phyloP scores from a whole-genome alignment of 2,329 filamentous ascomycete species.

The Chrysoporthe cubensis region DNA sequence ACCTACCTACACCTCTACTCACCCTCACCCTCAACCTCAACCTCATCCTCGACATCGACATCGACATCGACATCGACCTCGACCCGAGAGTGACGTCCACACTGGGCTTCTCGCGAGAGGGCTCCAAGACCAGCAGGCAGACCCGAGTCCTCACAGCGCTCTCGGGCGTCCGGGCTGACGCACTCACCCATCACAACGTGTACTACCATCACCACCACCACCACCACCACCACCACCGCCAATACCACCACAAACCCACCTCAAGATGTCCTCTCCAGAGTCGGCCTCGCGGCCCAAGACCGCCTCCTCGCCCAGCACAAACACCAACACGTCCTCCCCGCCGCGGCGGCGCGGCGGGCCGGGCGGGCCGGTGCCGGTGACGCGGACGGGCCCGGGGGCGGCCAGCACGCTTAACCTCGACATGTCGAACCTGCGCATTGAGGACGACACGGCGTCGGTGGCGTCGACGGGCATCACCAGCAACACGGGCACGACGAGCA shows the following conservation, averaged over 20 bases:
- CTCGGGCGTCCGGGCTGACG: neutral
- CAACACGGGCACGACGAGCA: conserved; percentile 18
- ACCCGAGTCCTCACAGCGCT: neutral
- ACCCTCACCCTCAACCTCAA: neutral
- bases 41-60: neutral
- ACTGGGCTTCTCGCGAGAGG: neutral
- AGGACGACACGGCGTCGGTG: conserved; percentile 20
- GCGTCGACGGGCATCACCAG: neutral
- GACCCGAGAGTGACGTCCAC: neutral
- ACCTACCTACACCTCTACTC: neutral
- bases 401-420: conserved; percentile 13
- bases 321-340: conserved; percentile 7
- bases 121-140: neutral
- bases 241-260: neutral
- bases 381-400: neutral
- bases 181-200: neutral
- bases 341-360: conserved; percentile 8
- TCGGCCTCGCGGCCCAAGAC: conserved; percentile 14
- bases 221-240: neutral
- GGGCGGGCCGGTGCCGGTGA: conserved; percentile 11
- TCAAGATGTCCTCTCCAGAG: conserved; percentile 15
- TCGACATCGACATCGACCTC: neutral
- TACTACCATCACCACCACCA: neutral
- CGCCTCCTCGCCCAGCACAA: conserved; percentile 10
- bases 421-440: conserved; percentile 20